Evolutionary conservation across 2,329 filamentous ascomycete genomes (phyloP).

Genomic region (Hirsutella thompsonii): DNA sequence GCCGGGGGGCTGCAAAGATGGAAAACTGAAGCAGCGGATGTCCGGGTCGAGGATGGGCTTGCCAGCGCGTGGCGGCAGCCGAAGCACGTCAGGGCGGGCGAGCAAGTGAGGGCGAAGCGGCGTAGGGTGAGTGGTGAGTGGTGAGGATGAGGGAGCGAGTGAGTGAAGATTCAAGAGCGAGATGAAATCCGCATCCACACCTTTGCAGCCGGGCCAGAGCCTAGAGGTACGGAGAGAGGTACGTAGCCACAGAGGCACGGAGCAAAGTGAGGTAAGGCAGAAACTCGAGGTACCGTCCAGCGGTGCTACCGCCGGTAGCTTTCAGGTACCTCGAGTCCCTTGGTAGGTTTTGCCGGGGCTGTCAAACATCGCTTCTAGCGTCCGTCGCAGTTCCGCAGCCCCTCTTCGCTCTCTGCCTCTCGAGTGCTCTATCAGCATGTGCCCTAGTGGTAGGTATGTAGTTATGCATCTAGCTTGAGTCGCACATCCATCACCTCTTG

Average conservation of each 20-base stretch:
- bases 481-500: no score
- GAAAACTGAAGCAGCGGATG: background rate
- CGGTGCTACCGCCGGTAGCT: background rate
- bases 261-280: background rate
- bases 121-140: constrained; percentile 4
- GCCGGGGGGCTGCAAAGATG: constrained; percentile 3
- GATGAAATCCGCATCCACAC: constrained; percentile 12
- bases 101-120: background rate
- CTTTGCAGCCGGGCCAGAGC: constrained; percentile 2
- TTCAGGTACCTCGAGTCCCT: no score
- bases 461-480: no score
- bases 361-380: background rate
- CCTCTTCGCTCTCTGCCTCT: background rate
- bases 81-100: background rate
- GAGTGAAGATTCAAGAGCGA: constrained; percentile 14
- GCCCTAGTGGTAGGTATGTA: no score
- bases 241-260: background rate
- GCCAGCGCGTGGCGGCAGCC: constrained; percentile 1
- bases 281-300: background rate
- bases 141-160: constrained; percentile 3
- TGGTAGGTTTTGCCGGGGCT: no score
- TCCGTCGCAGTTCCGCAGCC: background rate
- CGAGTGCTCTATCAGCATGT: no score
- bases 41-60: constrained; percentile 3
- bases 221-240: background rate